Percentiles rank a stretch among this genome's conserved stretches.
phyloP scores from a whole-genome alignment of 495 filamentous ascomycete genomes.

The Pyrenula massariospora region DNA sequence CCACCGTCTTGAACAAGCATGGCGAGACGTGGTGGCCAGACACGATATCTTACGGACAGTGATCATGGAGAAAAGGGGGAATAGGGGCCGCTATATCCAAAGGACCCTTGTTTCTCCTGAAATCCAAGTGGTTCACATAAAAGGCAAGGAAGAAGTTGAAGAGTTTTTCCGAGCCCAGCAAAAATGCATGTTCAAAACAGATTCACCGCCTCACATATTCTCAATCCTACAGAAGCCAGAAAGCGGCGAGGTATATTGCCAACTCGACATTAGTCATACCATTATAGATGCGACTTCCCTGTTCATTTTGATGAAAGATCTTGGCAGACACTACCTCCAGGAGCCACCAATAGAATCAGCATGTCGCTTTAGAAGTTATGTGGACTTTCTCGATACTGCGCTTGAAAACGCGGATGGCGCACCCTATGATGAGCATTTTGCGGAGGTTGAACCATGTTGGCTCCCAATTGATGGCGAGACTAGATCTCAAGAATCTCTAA shows the following conservation, averaged over 20 bases:
- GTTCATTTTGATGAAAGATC: conserved; percentile 32
- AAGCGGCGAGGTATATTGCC: conserved; percentile 30
- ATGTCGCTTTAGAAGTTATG: conserved; percentile 43
- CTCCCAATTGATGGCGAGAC: conserved; percentile 32
- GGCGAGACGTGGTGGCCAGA: conserved; percentile 34
- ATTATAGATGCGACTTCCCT: conserved; percentile 39
- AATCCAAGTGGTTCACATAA: conserved; percentile 16
- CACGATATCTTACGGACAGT: conserved; percentile 41
- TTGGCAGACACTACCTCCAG: conserved; percentile 35
- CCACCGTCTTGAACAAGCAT: conserved; percentile 27
- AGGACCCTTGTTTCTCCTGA: conserved; percentile 33
- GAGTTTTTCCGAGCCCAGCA: too few relatives aligned
- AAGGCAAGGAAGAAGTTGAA: too few relatives aligned
- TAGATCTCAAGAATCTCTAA: conserved; percentile 21
- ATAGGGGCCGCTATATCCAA: conserved; percentile 33
- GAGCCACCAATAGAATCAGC: conserved; percentile 18
- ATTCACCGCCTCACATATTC: conserved; percentile 31
- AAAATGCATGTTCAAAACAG: conserved; percentile 20
- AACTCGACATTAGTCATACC: conserved; percentile 45
- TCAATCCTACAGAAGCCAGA: conserved; percentile 31
- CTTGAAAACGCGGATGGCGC: conserved; percentile 27
- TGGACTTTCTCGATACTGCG: conserved; percentile 28
- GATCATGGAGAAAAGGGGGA: conserved; percentile 35
- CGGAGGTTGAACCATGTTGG: conserved; percentile 33
- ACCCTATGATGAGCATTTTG: conserved; percentile 43